Percentiles rank a stretch among this genome's conserved stretches.
Evolutionary conservation across 441 rosid species (phyloP).

Genomic region (Syzygium malaccense): DNA sequence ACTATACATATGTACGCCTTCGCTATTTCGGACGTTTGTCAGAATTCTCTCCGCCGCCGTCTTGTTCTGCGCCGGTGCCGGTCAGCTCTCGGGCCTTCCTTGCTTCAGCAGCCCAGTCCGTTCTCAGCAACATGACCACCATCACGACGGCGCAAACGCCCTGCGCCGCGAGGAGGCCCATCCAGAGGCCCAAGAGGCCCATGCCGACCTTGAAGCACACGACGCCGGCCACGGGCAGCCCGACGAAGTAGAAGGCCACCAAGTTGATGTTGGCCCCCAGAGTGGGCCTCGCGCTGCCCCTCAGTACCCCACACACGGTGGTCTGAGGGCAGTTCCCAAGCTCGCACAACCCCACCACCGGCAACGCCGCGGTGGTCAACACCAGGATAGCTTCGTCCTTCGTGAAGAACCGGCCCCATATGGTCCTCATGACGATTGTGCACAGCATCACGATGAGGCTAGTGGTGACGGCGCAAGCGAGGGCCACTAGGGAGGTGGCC

Average conservation of each 20-base stretch:
- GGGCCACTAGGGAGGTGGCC: conserved; percentile 9
- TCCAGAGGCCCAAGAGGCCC: conserved; percentile 25
- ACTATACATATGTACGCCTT: not conserved
- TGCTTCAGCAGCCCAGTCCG: conserved; percentile 20
- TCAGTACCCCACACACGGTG: conserved; percentile 24
- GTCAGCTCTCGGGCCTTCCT: conserved; percentile 18
- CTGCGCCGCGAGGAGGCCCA: conserved; percentile 20
- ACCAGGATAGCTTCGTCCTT: conserved; percentile 16
- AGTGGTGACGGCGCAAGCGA: conserved; percentile 15
- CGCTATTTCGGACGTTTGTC: conserved; percentile 4
- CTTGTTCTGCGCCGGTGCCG: not conserved
- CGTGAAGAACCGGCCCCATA: conserved; percentile 23
- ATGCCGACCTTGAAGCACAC: conserved; percentile 14
- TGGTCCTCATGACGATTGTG: conserved; percentile 9
- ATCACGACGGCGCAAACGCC: conserved; percentile 10
- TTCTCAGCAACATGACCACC: conserved; percentile 9
- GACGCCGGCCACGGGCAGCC: conserved; percentile 15
- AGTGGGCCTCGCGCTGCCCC: conserved; percentile 27
- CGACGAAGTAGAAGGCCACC: conserved; percentile 25
- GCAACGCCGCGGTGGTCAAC: conserved; percentile 17
- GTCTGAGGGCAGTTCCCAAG: conserved; percentile 33
- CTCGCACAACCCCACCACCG: conserved; percentile 25
- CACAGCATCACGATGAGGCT: conserved; percentile 13
- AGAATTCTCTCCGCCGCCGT: not conserved
- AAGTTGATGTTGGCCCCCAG: conserved; percentile 23